Evolutionary conservation across 371 early-diverging fungal species (phyloP).

Genomic region (Mortierella sp.): DNA sequence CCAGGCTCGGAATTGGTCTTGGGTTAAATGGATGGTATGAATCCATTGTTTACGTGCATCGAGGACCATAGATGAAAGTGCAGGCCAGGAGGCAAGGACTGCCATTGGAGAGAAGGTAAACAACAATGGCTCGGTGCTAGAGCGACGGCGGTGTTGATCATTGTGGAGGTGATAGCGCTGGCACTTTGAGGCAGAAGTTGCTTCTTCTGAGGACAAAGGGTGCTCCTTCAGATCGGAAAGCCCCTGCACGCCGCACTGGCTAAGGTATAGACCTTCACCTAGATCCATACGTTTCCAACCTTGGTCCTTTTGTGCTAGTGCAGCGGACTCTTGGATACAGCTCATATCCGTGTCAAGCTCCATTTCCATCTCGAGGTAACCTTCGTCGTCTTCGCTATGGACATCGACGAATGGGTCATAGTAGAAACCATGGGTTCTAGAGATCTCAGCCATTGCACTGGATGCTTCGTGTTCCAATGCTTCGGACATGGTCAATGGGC

Average conservation of each 20-base stretch:
- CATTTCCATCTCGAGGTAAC: constrained; percentile 31
- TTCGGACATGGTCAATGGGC: constrained; percentile 38
- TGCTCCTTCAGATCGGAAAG: constrained; percentile 12
- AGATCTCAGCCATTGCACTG: neutral
- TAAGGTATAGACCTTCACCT: constrained; percentile 16
- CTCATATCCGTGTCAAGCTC: constrained; percentile 8
- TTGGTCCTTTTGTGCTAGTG: neutral
- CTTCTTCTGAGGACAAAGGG: neutral
- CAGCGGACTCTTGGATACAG: neutral
- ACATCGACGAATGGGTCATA: constrained; percentile 10
- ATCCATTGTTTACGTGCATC: constrained; percentile 36
- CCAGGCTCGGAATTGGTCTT: constrained; percentile 31
- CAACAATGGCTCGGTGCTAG: neutral
- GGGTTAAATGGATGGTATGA: constrained; percentile 17
- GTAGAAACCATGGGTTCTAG: neutral
- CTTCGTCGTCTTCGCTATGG: constrained; percentile 24
- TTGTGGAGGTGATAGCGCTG: neutral
- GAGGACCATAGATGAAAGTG: constrained; percentile 10
- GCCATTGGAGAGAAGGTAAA: constrained; percentile 9
- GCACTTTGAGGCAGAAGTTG: neutral
- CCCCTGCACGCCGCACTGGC: neutral
- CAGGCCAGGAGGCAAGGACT: constrained; percentile 7
- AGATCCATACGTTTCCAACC: constrained; percentile 20
- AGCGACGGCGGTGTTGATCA: neutral
- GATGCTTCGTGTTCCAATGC: constrained; percentile 9